These are phyloP conservation scores for Sarocladium oryzae DNA, from an alignment of 2,329 filamentous ascomycete genomes.

Conservation along the genomic window DNA sequence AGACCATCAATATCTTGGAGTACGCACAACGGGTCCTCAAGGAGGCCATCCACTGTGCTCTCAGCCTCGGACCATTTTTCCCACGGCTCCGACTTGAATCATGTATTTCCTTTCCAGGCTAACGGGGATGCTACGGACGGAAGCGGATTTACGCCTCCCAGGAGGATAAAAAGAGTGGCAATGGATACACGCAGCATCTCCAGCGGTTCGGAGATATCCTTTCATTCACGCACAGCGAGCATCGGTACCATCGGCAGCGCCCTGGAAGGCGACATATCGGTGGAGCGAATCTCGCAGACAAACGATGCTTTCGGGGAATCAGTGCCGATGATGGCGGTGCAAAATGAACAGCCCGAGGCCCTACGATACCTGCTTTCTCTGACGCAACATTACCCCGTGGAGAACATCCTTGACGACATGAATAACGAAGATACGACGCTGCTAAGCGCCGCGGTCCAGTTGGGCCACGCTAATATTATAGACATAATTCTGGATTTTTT, in stretches of 20 bases:
- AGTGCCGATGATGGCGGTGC: conserved; percentile 78
- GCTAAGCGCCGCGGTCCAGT: conserved; percentile 82
- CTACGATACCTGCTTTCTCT: conserved; percentile 75
- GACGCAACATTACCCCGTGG: conserved; percentile 65
- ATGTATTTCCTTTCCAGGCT: conserved; percentile 84
- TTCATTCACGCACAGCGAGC: conserved; percentile 72
- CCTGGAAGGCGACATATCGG: conserved; percentile 79
- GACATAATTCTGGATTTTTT: conserved; percentile 69
- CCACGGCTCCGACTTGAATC: conserved; percentile 56
- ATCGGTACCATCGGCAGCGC: conserved; percentile 66
- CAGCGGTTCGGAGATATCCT: conserved; percentile 76
- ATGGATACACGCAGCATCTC: conserved; percentile 89
- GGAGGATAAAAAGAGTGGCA: conserved; percentile 70
- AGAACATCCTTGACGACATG: conserved; percentile 70
- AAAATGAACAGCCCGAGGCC: conserved; percentile 63
- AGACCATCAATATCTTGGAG: conserved; percentile 43
- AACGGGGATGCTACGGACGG: conserved; percentile 38
- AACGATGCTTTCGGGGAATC: conserved; percentile 70
- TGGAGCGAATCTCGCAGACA: conserved; percentile 69
- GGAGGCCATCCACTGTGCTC: conserved; percentile 34
- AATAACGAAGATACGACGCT: conserved; percentile 89
- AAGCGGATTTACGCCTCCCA: conserved; percentile 25
- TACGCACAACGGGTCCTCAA: conserved; percentile 37
- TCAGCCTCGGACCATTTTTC: conserved; percentile 46
- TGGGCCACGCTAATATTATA: conserved; percentile 69